These are phyloP conservation scores for Erysimum cheiranthoides DNA, from an alignment of 345 rosid species.

Conservation along the genomic window DNA sequence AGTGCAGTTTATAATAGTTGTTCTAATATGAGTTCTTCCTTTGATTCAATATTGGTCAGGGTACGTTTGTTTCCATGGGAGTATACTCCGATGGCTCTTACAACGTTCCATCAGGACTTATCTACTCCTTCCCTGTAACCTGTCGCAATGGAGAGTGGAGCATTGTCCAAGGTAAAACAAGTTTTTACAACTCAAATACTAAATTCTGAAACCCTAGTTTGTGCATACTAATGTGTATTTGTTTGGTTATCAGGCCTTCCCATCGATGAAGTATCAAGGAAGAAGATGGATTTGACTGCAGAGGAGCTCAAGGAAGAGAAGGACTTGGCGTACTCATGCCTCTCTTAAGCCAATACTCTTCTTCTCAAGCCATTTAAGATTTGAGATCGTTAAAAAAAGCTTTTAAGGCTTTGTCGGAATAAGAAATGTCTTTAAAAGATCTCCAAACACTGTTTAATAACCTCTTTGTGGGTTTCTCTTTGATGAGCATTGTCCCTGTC, in stretches of 20 bases:
- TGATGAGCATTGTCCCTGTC: conserved; percentile 24
- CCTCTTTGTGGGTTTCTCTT: conserved; percentile 16
- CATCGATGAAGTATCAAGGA: conserved; percentile 91
- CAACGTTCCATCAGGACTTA: conserved; percentile 91
- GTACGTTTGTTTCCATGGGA: conserved; percentile 99
- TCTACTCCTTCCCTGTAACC: conserved; percentile 96
- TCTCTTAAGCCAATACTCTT: conserved; percentile 50
- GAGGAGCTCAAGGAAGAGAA: conserved; percentile 93
- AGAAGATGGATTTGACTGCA: conserved; percentile 92
- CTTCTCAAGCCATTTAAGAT: neutral
- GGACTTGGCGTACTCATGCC: conserved; percentile 95
- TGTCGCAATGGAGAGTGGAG: conserved; percentile 89
- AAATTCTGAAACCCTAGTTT: neutral
- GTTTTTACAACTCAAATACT: neutral
- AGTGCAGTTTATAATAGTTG: neutral
- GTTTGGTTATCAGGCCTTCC: conserved; percentile 58
- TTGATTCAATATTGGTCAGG: conserved; percentile 51
- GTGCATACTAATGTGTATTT: conserved; percentile 8
- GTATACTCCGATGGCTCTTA: conserved; percentile 98
- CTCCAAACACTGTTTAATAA: conserved; percentile 22
- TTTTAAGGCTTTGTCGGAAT: conserved; percentile 36
- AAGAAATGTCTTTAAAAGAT: conserved; percentile 28
- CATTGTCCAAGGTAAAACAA: conserved; percentile 79
- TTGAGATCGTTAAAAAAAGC: conserved; percentile 35
- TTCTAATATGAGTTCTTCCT: conserved; percentile 30